Evolutionary conservation across 441 rosid genomes (phyloP), one percentile per base, ranked within the genome.

Genomic region (Populus tomentosa): DNA sequence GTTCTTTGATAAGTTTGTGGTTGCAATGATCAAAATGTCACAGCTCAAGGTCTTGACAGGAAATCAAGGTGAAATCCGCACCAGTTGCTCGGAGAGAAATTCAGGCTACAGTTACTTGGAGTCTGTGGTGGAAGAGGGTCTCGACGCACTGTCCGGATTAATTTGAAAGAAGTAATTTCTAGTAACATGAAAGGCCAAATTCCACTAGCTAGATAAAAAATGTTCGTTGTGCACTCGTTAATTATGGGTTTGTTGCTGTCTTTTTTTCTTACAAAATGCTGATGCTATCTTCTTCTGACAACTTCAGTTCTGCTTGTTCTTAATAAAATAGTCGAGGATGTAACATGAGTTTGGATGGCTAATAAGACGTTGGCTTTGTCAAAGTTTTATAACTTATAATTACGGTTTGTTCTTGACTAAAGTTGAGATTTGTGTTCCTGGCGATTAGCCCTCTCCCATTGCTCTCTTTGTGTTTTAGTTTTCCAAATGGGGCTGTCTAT

Each of bases 11-110:
- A 80, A 87, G 77, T 95, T 95, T 33, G 79, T 79, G 8, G 23
- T 14, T 5, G 75, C 88, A 0, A 91, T 94, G 97, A 77, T 87
- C 5, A 94, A 93, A 85, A 92, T 94, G 98, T 81, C 94, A 5
- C 97, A 92, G 75, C 20, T 90, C 75, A 73, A 82, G 24, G 90
- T 91, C n/a, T 79, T 92, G 81, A 89, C 95, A 0, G 93, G 94
- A 3, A 80, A 65, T 0, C 76, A 84, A 14, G 98, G 98, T 4
- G 95, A 94, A 79, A 82, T 93, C n/a, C 85, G 98, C 5, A 85
- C 92, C 5, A 84, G 90, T 75, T 94, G 97, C 75, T 90, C 94
- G 0, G 83, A 87, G 1, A 89, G 85, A 80, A 94, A 93, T 79
- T 71, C 88, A 0, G 85, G 85, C 13, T 85, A 69, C 33, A 38